Conservation (phyloP, 306 rosid genomes). For the Prunus mongolica region DNA sequence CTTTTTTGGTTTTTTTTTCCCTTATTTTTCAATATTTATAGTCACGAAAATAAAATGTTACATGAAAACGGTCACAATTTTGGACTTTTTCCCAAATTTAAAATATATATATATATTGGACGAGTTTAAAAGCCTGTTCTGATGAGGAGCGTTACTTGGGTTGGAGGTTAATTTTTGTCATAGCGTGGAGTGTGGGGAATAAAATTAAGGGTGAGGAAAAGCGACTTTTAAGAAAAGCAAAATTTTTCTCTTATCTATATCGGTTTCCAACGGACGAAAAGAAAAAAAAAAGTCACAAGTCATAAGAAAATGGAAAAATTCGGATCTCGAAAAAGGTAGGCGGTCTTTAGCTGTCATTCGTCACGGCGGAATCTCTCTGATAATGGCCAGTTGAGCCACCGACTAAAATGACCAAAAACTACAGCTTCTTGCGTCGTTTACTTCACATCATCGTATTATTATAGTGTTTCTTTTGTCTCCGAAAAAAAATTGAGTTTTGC, state of each 20-base stretch:
- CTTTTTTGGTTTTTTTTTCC: background rate
- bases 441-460: background rate
- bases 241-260: background rate
- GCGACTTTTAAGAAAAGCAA: constrained; percentile 1
- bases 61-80: background rate
- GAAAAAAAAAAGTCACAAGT: background rate
- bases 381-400: background rate
- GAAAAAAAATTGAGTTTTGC: no score
- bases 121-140: background rate
- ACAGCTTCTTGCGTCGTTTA: background rate
- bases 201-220: background rate
- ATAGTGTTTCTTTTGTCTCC: background rate
- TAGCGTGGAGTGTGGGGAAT: background rate
- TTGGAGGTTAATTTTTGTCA: background rate
- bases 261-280: background rate
- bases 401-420: background rate
- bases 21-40: background rate
- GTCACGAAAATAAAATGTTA: background rate
- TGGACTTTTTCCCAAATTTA: background rate
- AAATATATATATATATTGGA: no score
- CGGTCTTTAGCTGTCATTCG: constrained; percentile 9
- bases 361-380: background rate
- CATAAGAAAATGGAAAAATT: background rate
- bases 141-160: background rate
- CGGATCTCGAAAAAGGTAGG: background rate